phyloP scores from a whole-genome alignment of 2,329 filamentous ascomycete species.

The Neoscytalidium dimidiatum region DNA sequence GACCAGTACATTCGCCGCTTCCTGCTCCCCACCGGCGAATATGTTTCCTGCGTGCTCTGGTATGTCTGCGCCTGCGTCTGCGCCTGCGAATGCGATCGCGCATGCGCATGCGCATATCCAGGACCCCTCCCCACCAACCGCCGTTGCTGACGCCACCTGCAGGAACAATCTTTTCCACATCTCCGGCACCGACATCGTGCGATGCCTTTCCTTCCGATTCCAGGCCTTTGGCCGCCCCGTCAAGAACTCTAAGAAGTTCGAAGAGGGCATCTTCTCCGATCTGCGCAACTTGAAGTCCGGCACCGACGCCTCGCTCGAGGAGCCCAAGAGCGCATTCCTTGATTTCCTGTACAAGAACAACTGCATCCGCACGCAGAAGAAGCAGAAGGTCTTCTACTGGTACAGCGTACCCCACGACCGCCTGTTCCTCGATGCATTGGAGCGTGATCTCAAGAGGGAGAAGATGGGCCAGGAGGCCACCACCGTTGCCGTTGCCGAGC shows the following conservation, averaged over 20 bases:
- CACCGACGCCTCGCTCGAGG: conserved; percentile 95
- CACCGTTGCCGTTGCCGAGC: conserved; percentile 94
- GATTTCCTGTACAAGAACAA: conserved; percentile 99
- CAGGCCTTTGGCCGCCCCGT: conserved; percentile 97
- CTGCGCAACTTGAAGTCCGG: conserved; percentile 97
- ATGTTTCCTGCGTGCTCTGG: conserved; percentile 97
- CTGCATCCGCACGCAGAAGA: conserved; percentile 99
- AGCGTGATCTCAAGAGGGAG: conserved; percentile 96
- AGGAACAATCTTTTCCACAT: conserved; percentile 99
- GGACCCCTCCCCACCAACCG: background rate
- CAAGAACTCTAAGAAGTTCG: conserved; percentile 99
- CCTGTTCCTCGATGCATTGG: conserved; percentile 93
- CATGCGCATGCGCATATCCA: too few species aligned
- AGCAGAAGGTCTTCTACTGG: conserved; percentile 99
- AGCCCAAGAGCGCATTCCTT: conserved; percentile 97
- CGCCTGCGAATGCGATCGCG: conserved; percentile 7
- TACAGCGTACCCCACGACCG: conserved; percentile 98
- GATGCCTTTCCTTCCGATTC: conserved; percentile 96
- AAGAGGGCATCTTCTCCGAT: conserved; percentile 99
- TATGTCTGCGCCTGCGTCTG: conserved; percentile 39
- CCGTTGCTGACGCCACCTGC: conserved; percentile 19
- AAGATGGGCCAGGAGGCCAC: conserved; percentile 99
- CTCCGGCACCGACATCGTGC: conserved; percentile 96
- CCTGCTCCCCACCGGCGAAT: conserved; percentile 94
- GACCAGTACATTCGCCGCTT: conserved; percentile 97